Evolutionary conservation across 495 filamentous ascomycete genomes (phyloP).

Genomic region (Tuber magnatum): DNA sequence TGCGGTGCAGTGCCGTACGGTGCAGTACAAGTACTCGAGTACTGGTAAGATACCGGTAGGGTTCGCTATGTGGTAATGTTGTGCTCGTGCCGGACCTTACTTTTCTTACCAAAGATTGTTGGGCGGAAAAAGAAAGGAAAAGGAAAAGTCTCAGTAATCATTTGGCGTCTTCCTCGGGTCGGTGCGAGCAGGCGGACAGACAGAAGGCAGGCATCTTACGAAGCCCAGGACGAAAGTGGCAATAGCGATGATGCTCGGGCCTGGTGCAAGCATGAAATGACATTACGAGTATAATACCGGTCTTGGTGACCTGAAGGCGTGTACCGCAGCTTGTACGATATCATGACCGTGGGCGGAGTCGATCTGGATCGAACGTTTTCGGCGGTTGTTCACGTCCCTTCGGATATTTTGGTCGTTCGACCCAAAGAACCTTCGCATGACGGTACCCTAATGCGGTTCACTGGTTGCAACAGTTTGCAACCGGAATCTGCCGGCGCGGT

Average conservation of each 20-base stretch:
- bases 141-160: background rate
- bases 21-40: too few relatives aligned
- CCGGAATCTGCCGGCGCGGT: background rate
- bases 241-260: background rate
- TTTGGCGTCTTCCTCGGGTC: background rate
- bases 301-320: background rate
- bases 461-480: background rate
- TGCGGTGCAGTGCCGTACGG: background rate
- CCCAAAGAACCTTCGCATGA: background rate
- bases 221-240: background rate
- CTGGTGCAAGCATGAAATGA: background rate
- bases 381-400: background rate
- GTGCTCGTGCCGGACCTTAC: background rate
- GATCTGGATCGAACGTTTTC: constrained; percentile 2
- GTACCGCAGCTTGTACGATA: background rate
- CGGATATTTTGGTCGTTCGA: background rate
- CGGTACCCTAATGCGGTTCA: background rate
- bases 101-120: background rate
- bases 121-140: background rate
- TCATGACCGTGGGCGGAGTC: background rate
- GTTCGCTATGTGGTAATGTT: background rate
- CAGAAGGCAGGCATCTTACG: background rate
- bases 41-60: background rate
- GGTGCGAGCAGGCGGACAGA: background rate
- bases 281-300: background rate